phyloP scores from a whole-genome alignment of 2,329 filamentous ascomycete genomes.

The Paecilomyces niveus region DNA sequence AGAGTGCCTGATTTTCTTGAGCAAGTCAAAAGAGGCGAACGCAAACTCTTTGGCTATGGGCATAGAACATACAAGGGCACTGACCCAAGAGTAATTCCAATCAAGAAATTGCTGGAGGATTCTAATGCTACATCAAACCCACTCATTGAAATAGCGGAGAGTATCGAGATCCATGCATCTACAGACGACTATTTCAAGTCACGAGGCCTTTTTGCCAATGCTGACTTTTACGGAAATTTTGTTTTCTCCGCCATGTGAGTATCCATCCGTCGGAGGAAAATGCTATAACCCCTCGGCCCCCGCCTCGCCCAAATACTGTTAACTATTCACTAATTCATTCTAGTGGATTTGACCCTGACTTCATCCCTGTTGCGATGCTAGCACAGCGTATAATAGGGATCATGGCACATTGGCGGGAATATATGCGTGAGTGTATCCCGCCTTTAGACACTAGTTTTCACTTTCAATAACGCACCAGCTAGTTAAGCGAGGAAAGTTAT shows the following conservation, averaged over 20 bases:
- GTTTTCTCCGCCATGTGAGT: constrained; percentile 35
- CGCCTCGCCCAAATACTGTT: neutral
- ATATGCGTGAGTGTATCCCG: constrained; percentile 17
- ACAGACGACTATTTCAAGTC: constrained; percentile 20
- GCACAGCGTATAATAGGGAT: constrained; percentile 23
- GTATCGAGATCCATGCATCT: constrained; percentile 17
- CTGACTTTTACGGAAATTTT: constrained; percentile 40
- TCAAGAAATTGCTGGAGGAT: constrained; percentile 17
- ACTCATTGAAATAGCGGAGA: constrained; percentile 17
- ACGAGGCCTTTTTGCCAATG: constrained; percentile 36
- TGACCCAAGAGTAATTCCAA: constrained; percentile 20
- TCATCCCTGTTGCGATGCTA: constrained; percentile 23
- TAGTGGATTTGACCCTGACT: constrained; percentile 22
- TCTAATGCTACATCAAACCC: constrained; percentile 8
- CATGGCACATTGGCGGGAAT: constrained; percentile 29
- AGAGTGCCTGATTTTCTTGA: constrained; percentile 20
- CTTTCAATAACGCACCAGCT: neutral
- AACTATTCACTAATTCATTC: neutral
- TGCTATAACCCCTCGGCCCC: too few relatives aligned
- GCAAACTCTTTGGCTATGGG: constrained; percentile 24
- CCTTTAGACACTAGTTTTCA: neutral
- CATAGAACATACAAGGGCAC: constrained; percentile 24
- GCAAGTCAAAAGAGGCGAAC: constrained; percentile 18
- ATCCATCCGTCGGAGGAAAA: neutral
- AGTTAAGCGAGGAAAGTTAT: constrained; percentile 21